Base-by-base conservation (phyloP, 805 yeast species). In the Candida chilensis region DNA sequence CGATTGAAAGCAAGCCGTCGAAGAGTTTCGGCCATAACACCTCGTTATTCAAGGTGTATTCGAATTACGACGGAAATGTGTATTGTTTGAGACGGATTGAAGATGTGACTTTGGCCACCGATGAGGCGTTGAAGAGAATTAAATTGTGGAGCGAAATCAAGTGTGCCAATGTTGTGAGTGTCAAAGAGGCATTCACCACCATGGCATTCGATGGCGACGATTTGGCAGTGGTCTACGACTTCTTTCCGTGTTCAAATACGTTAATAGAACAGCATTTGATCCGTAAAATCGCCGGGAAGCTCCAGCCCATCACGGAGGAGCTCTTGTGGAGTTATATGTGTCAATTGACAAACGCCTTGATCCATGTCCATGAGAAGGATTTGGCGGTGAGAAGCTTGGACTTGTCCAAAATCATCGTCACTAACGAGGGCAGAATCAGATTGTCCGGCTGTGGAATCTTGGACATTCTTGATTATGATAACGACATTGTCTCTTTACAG, bases 111-210 rank as follows among this genome's bases (percentile, higher is more conserved):
- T 59, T 67, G 11, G 43, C 60, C 0, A 71, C 75, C 30, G 84
- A 84, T 37, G 52, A 61, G 29, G 72, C 80, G 17, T 70, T 88
- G 40, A 61, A 65, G 22, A 54, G 67, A 5, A 70, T 83, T 32
- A 75, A 77, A 41, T 64, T 55, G 37, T 90, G 96, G 96, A 70
- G 60, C 34, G 59, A 60, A 10, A 38, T 79, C 15, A 54, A 57
- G 5, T 56, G 60, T 38, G 68, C 85, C 3, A 78, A 79, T 42
- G 58, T 85, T 15, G 83, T 82, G 1, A 64, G 69, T 24, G 56
- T 86, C 5, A 68, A 72, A 26, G 96, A 88, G 48, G 86, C 92
- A 5, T 90, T 92, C 51, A 79, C 95, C 1, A 76, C 90, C 5
- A 71, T 86, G 33, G 80, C 86, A 4, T 92, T 92, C 59, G 90